Base-by-base conservation (phyloP, 1,284 basidiomycete genomes). In the Cutaneotrichosporon sp. region DNA sequence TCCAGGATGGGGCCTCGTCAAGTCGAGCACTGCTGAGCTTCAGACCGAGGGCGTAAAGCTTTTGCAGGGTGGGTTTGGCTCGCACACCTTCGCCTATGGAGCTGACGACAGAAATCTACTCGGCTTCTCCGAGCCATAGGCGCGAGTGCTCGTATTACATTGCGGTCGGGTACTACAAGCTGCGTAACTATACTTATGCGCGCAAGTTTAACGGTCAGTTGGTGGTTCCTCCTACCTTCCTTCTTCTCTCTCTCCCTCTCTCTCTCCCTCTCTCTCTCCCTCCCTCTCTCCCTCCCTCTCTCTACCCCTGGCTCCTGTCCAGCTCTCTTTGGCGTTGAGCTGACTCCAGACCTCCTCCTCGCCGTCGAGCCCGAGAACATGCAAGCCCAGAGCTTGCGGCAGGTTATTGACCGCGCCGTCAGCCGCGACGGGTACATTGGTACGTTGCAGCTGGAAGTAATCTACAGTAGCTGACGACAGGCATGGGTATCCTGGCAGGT, bases 81-180 rank as follows among this genome's bases (percentile, higher is more conserved):
- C 55, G 2, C 21, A 3, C 40, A 10, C n/a, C 14, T 18, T 51
- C 14, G 14, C 14, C 4, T 16, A 6, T 7, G 0, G 18, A 2
- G 30, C 36, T n/a, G 6, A 34, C 32, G 40, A 7, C 74, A 95
- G 97, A 98, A 61, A 90, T 99, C 65, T 99, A 97, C 82, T 88
- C 92, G 60, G 85, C 88, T 2, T 95, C 97, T 68, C 89, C 96
- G 11, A 82, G 87, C 38, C 86, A 97, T 69, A 85, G 97, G 69
- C 84, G 97, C 79, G 97, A 99, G 81, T 99, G 97, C 76, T 82
- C 98, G 42, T 99, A 98, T 79, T 99, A 98, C 82, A 88, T 99
- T 57, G 92, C 93, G 1, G 84, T 99, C 13, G 97, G 97, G 0
- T 90, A 99, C 81, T 98, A 93, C 82, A 99, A 99, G 85, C 89